Percentiles rank a stretch among this genome's conserved stretches.
Conservation (phyloP, 1,284 basidiomycete species). For the Fomitopsis palustris region DNA sequence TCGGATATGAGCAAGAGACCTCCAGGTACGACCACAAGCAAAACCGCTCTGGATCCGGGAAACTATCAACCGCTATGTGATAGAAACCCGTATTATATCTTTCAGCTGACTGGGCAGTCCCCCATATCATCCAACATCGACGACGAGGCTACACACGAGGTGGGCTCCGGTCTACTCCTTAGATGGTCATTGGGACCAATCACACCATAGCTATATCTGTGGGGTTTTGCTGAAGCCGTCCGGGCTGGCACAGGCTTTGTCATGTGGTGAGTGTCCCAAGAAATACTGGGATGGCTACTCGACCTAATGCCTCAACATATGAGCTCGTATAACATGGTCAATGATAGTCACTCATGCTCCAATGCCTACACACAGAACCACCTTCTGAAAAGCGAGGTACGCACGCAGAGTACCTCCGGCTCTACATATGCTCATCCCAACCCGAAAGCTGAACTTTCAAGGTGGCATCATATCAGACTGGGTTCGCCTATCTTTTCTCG, state of each 20-base stretch:
- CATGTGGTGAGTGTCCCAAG: background rate
- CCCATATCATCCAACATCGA: background rate
- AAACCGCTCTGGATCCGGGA: background rate
- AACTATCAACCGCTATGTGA: too few species aligned
- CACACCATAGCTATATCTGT: background rate
- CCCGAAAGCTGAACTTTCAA: slow-evolving; percentile 39
- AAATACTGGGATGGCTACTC: too few species aligned
- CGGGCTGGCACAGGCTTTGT: background rate
- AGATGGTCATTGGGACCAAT: too few species aligned
- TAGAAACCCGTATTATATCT: background rate
- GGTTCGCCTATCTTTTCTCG: background rate
- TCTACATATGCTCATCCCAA: background rate
- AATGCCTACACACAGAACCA: slow-evolving; percentile 67
- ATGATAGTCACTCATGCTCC: slow-evolving; percentile 65
- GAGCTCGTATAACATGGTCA: slow-evolving; percentile 35
- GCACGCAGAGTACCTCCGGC: slow-evolving; percentile 12
- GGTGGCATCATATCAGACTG: slow-evolving; percentile 39
- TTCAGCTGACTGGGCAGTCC: background rate
- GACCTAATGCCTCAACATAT: too few species aligned
- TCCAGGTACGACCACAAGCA: background rate
- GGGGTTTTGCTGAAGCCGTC: background rate
- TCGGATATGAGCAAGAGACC: background rate
- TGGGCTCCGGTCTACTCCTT: background rate
- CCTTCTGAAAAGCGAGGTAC: slow-evolving; percentile 68
- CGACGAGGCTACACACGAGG: background rate